Conservation (phyloP, 2,329 filamentous ascomycete genomes). For the Lachnellula cervina region DNA sequence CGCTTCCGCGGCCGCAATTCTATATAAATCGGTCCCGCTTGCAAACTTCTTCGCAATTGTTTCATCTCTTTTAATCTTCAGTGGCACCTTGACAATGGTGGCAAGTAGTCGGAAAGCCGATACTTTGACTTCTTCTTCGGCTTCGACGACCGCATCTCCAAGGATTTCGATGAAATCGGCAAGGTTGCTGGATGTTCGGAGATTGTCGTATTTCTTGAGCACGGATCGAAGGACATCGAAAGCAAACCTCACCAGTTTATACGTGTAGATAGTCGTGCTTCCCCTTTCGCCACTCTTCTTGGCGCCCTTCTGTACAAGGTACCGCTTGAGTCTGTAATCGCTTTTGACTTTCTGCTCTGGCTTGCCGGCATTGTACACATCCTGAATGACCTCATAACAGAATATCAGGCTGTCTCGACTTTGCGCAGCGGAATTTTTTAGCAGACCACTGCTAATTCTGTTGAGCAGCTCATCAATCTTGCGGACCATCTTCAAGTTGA, state of each 20-base stretch:
- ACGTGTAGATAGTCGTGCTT: conserved; percentile 70
- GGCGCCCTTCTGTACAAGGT: conserved; percentile 73
- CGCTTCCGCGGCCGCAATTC: conserved; percentile 80
- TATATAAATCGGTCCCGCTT: conserved; percentile 48
- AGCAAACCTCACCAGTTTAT: conserved; percentile 84
- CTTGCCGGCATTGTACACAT: conserved; percentile 66
- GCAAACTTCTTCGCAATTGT: no score
- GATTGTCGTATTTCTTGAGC: conserved; percentile 76
- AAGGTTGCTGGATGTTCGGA: conserved; percentile 76
- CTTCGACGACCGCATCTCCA: conserved; percentile 77
- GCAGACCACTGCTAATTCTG: conserved; percentile 75
- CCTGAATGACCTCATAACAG: conserved; percentile 89
- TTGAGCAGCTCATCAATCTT: conserved; percentile 88
- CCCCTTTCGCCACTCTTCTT: conserved; percentile 69
- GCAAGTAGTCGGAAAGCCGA: conserved; percentile 81
- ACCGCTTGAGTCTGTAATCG: conserved; percentile 62
- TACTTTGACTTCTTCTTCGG: conserved; percentile 89
- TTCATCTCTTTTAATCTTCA: conserved; percentile 59
- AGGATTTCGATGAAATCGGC: conserved; percentile 83
- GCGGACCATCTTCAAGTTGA: conserved; percentile 75
- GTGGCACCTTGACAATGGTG: conserved; percentile 77
- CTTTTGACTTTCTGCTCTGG: conserved; percentile 48
- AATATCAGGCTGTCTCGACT: conserved; percentile 84
- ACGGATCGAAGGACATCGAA: conserved; percentile 81
- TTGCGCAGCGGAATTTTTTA: conserved; percentile 74